Evolutionary conservation across 1,284 basidiomycete species (phyloP), one percentile per base, ranked within the genome.

Genomic region (Ustilago tritici): DNA sequence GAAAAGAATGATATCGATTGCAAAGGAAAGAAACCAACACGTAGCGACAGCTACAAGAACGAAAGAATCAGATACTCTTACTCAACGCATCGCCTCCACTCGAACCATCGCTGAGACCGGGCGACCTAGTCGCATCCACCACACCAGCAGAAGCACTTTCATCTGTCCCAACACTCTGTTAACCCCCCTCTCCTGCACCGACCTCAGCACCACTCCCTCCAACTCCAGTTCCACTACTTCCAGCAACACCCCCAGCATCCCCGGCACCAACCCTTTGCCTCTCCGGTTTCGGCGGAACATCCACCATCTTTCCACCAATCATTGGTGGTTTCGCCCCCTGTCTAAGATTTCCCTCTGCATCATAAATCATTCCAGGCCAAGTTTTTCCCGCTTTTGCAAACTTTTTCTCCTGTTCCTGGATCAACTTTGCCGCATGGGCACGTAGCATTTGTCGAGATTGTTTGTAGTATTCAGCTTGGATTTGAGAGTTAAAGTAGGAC

Each of bases 301-400:
- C 52, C 1, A 66, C 8, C 53, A 4, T n/a, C 31, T 12, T 38
- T 1, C 61, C 70, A 11, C 32, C n/a, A 23, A 28, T 56, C 3
- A 19, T 49, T 1, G 70, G 65, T 11, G 43, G 0, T 15, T 52
- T 56, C 15, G 41, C 62, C 19, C 65, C 63, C 12, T 28, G 3
- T 7, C 49, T 76, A 8, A 68, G 53, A 0, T 71, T 53, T 2
- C 73, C 73, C 36, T 76, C 46, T 10, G 47, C 14, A 52, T 68
- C 62, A 38, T 68, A 76, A 7, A 71, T 34, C 73, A 76, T 76
- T 0, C 69, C 69, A 0, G 63, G 40, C 73, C 73, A 76, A 8
- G 14, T 59, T 5, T 34, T 1, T 0, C 73, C 73, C 0, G 68
- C 61, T 9, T 53, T 46, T 4, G 69, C 69, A 31, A 68, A 71